Evolutionary conservation across 2,329 filamentous ascomycete genomes (phyloP).

Genomic region (Pyrenophora tritici-repentis): DNA sequence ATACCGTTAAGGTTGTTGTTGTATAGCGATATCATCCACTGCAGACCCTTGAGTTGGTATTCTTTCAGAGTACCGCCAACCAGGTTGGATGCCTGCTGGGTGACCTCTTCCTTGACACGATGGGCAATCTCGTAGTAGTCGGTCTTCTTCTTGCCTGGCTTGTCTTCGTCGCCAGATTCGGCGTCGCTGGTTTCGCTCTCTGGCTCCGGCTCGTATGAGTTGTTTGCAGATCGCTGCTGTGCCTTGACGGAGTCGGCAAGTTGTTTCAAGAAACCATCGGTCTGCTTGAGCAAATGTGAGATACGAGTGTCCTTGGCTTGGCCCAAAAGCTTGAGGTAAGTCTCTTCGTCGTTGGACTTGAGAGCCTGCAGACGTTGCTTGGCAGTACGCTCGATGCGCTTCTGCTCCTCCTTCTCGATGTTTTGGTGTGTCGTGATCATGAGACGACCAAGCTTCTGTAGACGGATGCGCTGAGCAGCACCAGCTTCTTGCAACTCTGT

Average conservation of each 20-base stretch:
- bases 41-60: constrained; percentile 96
- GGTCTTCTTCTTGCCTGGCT: constrained; percentile 74
- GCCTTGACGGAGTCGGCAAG: constrained; percentile 92
- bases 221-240: constrained; percentile 82
- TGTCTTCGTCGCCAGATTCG: constrained; percentile 68
- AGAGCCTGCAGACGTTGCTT: constrained; percentile 99
- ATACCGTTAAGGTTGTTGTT: constrained; percentile 99
- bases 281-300: constrained; percentile 93
- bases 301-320: constrained; percentile 99
- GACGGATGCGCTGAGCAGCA: constrained; percentile 70
- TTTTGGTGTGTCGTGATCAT: constrained; percentile 91
- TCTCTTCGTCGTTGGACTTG: constrained; percentile 99
- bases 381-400: constrained; percentile 93
- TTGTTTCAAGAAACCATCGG: constrained; percentile 95
- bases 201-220: constrained; percentile 73
- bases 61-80: constrained; percentile 94
- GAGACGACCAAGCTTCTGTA: constrained; percentile 83
- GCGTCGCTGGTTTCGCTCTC: constrained; percentile 55
- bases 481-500: constrained; percentile 75
- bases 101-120: constrained; percentile 91
- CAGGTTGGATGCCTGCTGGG: constrained; percentile 78
- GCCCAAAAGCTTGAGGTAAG: constrained; percentile 95
- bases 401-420: constrained; percentile 99
- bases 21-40: constrained; percentile 99
- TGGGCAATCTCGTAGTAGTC: constrained; percentile 99